A percentile compares a stretch with the other conserved stretches of the same genome.
phyloP scores from a whole-genome alignment of 257 asterid genomes.

The Marsdenia floribunda region DNA sequence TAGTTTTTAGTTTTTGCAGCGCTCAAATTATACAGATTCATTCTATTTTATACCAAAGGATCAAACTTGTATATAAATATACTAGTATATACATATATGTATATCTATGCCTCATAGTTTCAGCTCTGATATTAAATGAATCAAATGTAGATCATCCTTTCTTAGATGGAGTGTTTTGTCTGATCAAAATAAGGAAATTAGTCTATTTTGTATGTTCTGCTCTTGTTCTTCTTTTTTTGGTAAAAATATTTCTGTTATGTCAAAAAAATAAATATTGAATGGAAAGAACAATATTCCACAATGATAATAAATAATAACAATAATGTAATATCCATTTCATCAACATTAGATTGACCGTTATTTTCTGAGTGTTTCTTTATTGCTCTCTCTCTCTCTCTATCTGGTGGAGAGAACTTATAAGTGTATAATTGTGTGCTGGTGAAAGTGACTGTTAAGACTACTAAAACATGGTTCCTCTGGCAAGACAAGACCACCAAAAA shows the following conservation, averaged over 20 bases:
- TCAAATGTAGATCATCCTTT: not conserved
- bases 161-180: not conserved
- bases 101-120: not conserved
- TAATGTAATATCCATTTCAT: not conserved
- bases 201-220: too few relatives aligned
- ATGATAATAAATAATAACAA: not conserved
- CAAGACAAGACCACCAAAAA: not conserved
- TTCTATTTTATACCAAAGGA: slow-evolving; percentile 11
- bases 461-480: not conserved
- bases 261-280: not conserved
- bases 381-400: not conserved
- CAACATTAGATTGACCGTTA: not conserved
- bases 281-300: not conserved
- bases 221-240: too few relatives aligned
- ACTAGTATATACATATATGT: too few relatives aligned
- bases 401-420: not conserved
- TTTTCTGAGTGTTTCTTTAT: not conserved
- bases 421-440: not conserved
- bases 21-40: not conserved
- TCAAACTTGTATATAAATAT: slow-evolving; percentile 12
- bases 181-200: not conserved
- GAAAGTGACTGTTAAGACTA: not conserved
- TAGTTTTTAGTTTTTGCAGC: too few relatives aligned
- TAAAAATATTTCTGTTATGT: too few relatives aligned
- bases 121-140: not conserved